Evolutionary conservation across 2,329 filamentous ascomycete genomes (phyloP).

Genomic region (Rachicladosporium sp.): DNA sequence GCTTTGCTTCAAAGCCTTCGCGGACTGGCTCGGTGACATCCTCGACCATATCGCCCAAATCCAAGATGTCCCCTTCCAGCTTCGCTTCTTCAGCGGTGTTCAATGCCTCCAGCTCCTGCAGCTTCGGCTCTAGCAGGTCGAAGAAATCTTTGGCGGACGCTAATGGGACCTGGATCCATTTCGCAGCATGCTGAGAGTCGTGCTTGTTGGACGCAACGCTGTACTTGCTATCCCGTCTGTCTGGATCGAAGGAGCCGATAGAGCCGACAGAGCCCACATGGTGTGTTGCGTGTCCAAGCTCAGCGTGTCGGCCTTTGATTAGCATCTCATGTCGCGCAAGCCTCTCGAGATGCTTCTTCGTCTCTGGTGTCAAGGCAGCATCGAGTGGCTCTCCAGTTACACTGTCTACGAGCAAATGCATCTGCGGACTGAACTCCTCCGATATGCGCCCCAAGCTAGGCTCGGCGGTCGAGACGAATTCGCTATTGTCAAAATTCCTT

Average conservation of each 20-base stretch:
- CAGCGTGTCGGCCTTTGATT: slow-evolving; percentile 22
- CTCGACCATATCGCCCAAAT: slow-evolving; percentile 53
- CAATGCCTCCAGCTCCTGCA: slow-evolving; percentile 55
- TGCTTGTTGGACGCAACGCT: slow-evolving; percentile 1
- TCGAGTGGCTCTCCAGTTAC: slow-evolving; percentile 55
- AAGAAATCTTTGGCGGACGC: slow-evolving; percentile 73
- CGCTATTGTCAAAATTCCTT: slow-evolving; percentile 6
- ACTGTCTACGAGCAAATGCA: slow-evolving; percentile 58
- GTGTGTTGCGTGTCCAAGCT: slow-evolving; percentile 9
- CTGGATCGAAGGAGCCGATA: background rate
- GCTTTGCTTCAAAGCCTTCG: slow-evolving; percentile 27
- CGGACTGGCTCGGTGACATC: slow-evolving; percentile 53
- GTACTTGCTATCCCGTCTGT: background rate
- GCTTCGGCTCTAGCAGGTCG: slow-evolving; percentile 57
- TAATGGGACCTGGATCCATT: slow-evolving; percentile 59
- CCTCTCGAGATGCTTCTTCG: slow-evolving; percentile 50
- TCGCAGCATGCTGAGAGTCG: slow-evolving; percentile 5
- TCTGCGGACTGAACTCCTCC: slow-evolving; percentile 48
- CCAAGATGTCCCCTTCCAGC: slow-evolving; percentile 50
- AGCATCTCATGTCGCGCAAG: slow-evolving; percentile 40
- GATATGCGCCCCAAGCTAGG: slow-evolving; percentile 13
- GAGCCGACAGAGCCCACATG: background rate
- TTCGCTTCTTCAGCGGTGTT: slow-evolving; percentile 53
- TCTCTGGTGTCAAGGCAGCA: slow-evolving; percentile 53
- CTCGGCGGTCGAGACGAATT: slow-evolving; percentile 13